Conservation (phyloP, 2,329 filamentous ascomycete genomes). For the Penicillium sp. region DNA sequence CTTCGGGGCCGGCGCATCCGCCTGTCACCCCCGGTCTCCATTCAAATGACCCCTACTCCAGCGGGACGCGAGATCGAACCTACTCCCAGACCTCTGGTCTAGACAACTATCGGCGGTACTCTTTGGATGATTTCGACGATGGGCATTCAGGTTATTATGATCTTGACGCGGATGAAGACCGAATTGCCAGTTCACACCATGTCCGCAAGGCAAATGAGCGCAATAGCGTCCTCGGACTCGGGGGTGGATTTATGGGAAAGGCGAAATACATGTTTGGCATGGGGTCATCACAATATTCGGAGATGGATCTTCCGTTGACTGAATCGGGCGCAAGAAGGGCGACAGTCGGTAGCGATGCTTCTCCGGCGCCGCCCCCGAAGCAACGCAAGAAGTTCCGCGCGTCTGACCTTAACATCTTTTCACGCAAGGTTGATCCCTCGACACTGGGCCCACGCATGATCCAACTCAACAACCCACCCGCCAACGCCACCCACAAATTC, state of each 20-base stretch:
- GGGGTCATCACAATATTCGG: slow-evolving; percentile 76
- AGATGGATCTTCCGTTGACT: slow-evolving; percentile 96
- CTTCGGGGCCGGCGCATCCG: slow-evolving; percentile 36
- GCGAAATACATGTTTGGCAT: slow-evolving; percentile 91
- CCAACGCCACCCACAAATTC: slow-evolving; percentile 85
- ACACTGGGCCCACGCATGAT: slow-evolving; percentile 90
- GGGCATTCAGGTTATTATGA: slow-evolving; percentile 77
- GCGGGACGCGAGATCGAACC: slow-evolving; percentile 40
- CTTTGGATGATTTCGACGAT: slow-evolving; percentile 80
- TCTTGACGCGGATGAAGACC: slow-evolving; percentile 59
- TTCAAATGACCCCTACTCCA: slow-evolving; percentile 39
- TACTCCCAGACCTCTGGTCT: slow-evolving; percentile 78
- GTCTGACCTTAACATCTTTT: slow-evolving; percentile 85
- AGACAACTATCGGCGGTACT: slow-evolving; percentile 87
- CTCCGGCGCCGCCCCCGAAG: slow-evolving; percentile 43
- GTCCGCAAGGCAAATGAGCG: slow-evolving; percentile 65
- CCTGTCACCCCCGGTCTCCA: slow-evolving; percentile 34
- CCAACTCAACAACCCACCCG: slow-evolving; percentile 91
- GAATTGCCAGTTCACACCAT: slow-evolving; percentile 48
- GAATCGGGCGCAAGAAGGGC: slow-evolving; percentile 61
- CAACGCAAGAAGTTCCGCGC: slow-evolving; percentile 61
- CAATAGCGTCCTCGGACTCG: slow-evolving; percentile 84
- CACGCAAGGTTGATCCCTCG: slow-evolving; percentile 80
- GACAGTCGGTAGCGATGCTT: slow-evolving; percentile 44
- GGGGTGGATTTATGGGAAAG: slow-evolving; percentile 79